phyloP scores from a whole-genome alignment of 2,329 filamentous ascomycete genomes.

The Gaeumannomyces sp. region DNA sequence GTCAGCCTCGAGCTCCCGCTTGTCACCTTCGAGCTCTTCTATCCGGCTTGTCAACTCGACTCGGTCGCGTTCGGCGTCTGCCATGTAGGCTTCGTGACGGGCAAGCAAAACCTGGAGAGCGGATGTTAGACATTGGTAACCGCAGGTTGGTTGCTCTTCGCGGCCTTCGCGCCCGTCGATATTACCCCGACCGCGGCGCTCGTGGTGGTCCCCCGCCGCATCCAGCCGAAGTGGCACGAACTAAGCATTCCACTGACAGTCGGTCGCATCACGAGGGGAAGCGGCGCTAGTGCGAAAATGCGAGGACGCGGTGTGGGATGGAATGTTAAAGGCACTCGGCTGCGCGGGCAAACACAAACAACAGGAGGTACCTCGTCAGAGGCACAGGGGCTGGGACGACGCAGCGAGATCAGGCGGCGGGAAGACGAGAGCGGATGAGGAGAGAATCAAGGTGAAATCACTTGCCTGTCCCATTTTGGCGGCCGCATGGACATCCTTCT shows the following conservation, averaged over 20 bases:
- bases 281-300: not conserved
- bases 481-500: slow-evolving; percentile 81
- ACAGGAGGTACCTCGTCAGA: not conserved
- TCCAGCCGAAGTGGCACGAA: not conserved
- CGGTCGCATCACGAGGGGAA: not conserved
- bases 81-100: slow-evolving; percentile 91
- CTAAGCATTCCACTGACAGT: not conserved
- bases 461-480: slow-evolving; percentile 89
- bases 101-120: slow-evolving; percentile 77
- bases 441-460: slow-evolving; percentile 7
- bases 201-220: not conserved
- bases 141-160: not conserved
- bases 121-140: slow-evolving; percentile 52
- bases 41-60: slow-evolving; percentile 66
- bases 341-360: not conserved
- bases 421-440: slow-evolving; percentile 8
- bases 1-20: slow-evolving; percentile 64
- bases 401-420: not conserved
- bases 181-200: too few relatives aligned
- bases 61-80: slow-evolving; percentile 82
- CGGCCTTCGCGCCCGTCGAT: not conserved
- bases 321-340: not conserved
- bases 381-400: not conserved
- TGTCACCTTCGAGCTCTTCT: slow-evolving; percentile 67
- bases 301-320: not conserved